phyloP scores from a whole-genome alignment of 2,329 filamentous ascomycete species.

The Fusarium fracticaudum region DNA sequence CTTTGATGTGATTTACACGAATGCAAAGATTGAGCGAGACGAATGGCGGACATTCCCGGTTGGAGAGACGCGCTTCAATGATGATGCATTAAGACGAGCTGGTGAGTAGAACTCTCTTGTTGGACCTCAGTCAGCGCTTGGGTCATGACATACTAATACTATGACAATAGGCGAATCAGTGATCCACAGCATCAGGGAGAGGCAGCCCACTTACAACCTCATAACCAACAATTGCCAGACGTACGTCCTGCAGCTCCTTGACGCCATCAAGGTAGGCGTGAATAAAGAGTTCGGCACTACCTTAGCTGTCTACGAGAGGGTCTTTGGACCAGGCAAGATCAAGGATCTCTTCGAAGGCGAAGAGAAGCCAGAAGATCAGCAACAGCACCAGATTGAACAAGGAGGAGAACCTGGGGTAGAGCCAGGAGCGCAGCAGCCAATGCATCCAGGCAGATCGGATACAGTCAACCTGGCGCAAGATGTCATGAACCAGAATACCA shows the following conservation, averaged over 20 bases:
- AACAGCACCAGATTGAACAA: not conserved
- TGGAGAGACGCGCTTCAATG: constrained; percentile 63
- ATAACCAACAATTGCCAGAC: constrained; percentile 71
- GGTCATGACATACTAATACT: not conserved
- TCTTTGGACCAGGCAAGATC: constrained; percentile 60
- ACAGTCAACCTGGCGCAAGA: constrained; percentile 60
- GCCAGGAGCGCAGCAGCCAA: not conserved
- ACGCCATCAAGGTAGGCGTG: constrained; percentile 62
- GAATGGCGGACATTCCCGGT: constrained; percentile 63
- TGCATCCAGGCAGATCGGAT: constrained; percentile 41
- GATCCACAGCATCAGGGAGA: constrained; percentile 61
- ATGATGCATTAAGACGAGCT: constrained; percentile 60
- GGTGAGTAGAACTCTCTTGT: constrained; percentile 45
- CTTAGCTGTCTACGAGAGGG: constrained; percentile 61
- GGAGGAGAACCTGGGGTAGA: not conserved
- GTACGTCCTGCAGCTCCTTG: constrained; percentile 62
- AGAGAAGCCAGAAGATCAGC: constrained; percentile 20
- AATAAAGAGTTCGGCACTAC: constrained; percentile 63
- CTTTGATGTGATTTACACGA: constrained; percentile 66
- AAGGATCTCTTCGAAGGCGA: constrained; percentile 59
- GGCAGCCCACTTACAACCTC: constrained; percentile 63
- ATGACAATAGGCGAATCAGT: constrained; percentile 56
- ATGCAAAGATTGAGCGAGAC: constrained; percentile 55
- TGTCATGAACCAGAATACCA: constrained; percentile 65
- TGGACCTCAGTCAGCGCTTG: rapidly evolving